Base-by-base conservation (phyloP, 257 asterid species). In the Leonotis leonurus region DNA sequence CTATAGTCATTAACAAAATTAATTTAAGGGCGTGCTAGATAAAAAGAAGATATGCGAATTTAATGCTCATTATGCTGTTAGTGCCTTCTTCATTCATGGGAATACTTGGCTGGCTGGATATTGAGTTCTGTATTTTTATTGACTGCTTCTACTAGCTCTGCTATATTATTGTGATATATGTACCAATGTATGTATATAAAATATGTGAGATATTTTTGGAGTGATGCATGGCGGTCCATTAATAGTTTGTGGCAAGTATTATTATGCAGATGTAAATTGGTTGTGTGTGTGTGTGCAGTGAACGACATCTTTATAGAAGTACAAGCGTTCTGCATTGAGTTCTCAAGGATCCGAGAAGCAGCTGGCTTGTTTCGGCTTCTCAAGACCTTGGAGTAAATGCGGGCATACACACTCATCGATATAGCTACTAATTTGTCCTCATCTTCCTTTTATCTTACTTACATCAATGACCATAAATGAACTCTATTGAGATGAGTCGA, bases 261-360 rank as follows among this genome's bases (percentile, higher is more conserved):
- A 35, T 50, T 9, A 7, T 22, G 22, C 9, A 8, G 21, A 48
- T 40, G 66, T 59, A 2, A 32, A 57, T 8, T 1, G 45, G 48
- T 72, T 59, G 58, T 67, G 39, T 9, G 25, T 63, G 43, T 5
- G 30, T 50, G 75, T 76, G 81, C 90, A 92, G 98, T 89, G 77
- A 86, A 86, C 54, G 98, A 92, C 79, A 85, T 92, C 58, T 92
- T 89, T 67, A 89, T 86, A 24, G 98, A 92, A 80, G 95, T 92
- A 46, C 97, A 89, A 84, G 95, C 98, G 33, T 89, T 92, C 77
- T 92, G 98, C 78, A 92, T 89, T 58, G 95, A 89, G 89, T 92
- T 92, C 83, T 92, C 98, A 27, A 77, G 97, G 75, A 86, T 89
- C 52, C 81, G 95, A 71, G 98, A 92, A 75, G 98, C 98, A 37